These are phyloP conservation scores for Psidium friedrichsthalianum DNA, from an alignment of 345 rosid species.

Conservation along the genomic window DNA sequence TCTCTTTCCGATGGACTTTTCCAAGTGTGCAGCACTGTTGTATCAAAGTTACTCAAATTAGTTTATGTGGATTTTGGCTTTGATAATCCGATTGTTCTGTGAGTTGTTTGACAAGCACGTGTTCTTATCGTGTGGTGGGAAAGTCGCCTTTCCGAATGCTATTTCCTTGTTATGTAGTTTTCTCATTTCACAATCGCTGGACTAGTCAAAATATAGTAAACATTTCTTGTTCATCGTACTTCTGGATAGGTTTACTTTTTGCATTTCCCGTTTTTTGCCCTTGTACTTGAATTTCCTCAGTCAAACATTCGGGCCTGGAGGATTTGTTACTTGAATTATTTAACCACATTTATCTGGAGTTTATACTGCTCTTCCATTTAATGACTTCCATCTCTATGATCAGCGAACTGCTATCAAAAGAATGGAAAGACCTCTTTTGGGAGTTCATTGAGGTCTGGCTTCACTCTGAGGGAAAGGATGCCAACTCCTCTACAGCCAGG, in stretches of 20 bases:
- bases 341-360: not conserved
- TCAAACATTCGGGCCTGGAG: not conserved
- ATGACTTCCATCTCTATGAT: not conserved
- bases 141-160: not conserved
- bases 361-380: not conserved
- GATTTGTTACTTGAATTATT: not conserved
- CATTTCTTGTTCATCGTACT: not conserved
- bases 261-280: not conserved
- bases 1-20: not conserved
- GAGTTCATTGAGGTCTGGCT: constrained; percentile 73
- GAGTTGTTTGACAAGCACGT: not conserved
- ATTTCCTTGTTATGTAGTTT: not conserved
- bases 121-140: not conserved
- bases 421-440: constrained; percentile 78
- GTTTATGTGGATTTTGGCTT: not conserved
- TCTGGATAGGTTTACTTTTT: not conserved
- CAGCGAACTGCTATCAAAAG: constrained; percentile 82
- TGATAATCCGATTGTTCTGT: not conserved
- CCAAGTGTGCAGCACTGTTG: not conserved
- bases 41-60: not conserved
- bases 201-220: not conserved
- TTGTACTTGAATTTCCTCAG: not conserved
- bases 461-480: constrained; percentile 27
- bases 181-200: not conserved
- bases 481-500: constrained; percentile 61